Percentiles rank a stretch among this genome's conserved stretches.
phyloP scores from a whole-genome alignment of 2,329 filamentous ascomycete genomes.

The Didymella pomorum region DNA sequence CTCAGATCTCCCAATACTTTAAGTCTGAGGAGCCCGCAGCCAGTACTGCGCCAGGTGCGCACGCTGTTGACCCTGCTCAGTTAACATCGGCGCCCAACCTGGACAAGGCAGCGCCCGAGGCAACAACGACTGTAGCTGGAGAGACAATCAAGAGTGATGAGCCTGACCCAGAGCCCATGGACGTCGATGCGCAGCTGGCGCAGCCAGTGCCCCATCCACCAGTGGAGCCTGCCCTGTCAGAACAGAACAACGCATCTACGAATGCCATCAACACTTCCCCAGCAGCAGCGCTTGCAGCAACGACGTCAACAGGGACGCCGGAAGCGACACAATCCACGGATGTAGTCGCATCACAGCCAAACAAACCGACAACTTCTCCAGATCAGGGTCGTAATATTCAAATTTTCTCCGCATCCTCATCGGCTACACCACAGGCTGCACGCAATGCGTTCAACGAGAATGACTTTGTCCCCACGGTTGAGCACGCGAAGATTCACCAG shows the following conservation, averaged over 20 bases:
- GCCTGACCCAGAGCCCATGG: slow-evolving; percentile 42
- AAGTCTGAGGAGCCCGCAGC: slow-evolving; percentile 52
- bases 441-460: slow-evolving; percentile 70
- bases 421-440: slow-evolving; percentile 78
- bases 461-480: slow-evolving; percentile 79
- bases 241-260: slow-evolving; percentile 26
- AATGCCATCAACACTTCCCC: slow-evolving; percentile 30
- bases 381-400: slow-evolving; percentile 61
- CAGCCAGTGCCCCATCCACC: slow-evolving; percentile 13
- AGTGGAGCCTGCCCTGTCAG: slow-evolving; percentile 25
- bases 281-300: slow-evolving; percentile 31
- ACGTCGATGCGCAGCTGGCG: slow-evolving; percentile 36
- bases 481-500: slow-evolving; percentile 79
- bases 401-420: slow-evolving; percentile 80
- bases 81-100: slow-evolving; percentile 34
- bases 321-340: slow-evolving; percentile 23
- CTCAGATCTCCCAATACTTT: slow-evolving; percentile 80
- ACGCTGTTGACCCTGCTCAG: slow-evolving; percentile 40
- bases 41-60: slow-evolving; percentile 39
- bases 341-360: slow-evolving; percentile 24
- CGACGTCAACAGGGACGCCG: slow-evolving; percentile 31
- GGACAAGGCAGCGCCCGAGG: slow-evolving; percentile 36
- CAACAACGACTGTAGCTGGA: slow-evolving; percentile 34
- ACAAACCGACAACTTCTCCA: slow-evolving; percentile 21
- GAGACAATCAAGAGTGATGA: slow-evolving; percentile 36